Percentiles rank a stretch among this genome's conserved stretches.
Evolutionary conservation across 2,329 filamentous ascomycete species (phyloP).

Genomic region (Rhexocercosporidium sp.): DNA sequence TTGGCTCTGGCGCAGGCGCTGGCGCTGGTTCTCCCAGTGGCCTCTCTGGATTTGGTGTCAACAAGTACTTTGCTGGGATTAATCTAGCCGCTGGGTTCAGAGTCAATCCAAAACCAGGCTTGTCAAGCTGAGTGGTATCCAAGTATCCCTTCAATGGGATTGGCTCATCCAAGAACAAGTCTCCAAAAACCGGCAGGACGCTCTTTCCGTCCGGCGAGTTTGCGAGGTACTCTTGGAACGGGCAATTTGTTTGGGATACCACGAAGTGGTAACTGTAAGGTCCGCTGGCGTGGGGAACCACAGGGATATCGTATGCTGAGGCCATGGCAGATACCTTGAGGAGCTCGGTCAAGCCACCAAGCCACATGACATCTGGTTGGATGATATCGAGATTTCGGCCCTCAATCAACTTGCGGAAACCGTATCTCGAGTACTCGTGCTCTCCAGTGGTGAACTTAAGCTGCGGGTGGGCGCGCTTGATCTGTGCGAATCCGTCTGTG

Average conservation of each 20-base stretch:
- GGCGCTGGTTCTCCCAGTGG: conserved; percentile 44
- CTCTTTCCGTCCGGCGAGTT: conserved; percentile 91
- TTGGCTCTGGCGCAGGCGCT: conserved; percentile 9
- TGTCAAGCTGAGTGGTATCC: conserved; percentile 79
- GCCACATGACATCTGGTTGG: conserved; percentile 97
- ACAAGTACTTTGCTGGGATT: conserved; percentile 74
- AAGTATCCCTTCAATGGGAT: conserved; percentile 85
- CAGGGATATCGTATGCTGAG: conserved; percentile 90
- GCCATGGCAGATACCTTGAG: conserved; percentile 89
- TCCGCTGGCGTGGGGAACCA: conserved; percentile 92
- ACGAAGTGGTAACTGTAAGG: conserved; percentile 98
- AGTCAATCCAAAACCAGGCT: conserved; percentile 88
- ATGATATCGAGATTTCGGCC: conserved; percentile 91
- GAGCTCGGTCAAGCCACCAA: conserved; percentile 89
- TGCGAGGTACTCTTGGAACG: conserved; percentile 95
- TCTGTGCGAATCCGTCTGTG: conserved; percentile 84
- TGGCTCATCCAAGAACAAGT: conserved; percentile 88
- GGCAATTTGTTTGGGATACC: conserved; percentile 88
- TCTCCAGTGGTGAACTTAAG: conserved; percentile 96
- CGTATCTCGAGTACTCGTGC: conserved; percentile 93
- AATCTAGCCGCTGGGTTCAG: conserved; percentile 79
- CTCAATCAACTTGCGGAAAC: conserved; percentile 93
- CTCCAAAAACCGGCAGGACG: conserved; percentile 89
- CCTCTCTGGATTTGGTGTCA: conserved; percentile 67
- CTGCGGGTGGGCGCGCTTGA: conserved; percentile 89